Percentiles rank a stretch among this genome's conserved stretches.
Evolutionary conservation across 441 rosid genomes (phyloP).

Genomic region (Pelargonium fulgidum): DNA sequence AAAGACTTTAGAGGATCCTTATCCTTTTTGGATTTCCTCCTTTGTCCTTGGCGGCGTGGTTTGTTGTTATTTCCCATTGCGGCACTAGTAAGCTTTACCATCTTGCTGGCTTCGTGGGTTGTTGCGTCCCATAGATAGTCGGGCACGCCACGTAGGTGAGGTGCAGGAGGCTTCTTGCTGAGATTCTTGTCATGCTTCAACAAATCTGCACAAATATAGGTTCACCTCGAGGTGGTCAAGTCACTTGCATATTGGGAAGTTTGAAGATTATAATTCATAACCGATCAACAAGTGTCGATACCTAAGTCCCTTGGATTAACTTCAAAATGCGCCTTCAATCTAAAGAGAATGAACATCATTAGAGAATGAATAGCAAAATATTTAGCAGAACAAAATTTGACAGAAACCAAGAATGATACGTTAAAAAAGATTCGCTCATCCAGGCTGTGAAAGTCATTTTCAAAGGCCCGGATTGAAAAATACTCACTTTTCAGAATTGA

Average conservation of each 20-base stretch:
- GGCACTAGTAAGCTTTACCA: conserved; percentile 72
- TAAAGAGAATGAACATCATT: conserved; percentile 18
- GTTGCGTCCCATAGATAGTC: conserved; percentile 66
- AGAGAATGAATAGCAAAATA: not conserved
- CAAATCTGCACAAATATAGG: conserved; percentile 41
- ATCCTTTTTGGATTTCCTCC: conserved; percentile 45
- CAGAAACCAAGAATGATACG: not conserved
- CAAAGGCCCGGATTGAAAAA: not conserved
- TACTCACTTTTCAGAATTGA: conserved; percentile 87
- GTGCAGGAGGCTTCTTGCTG: conserved; percentile 61
- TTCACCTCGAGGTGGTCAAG: not conserved
- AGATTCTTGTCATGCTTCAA: conserved; percentile 75
- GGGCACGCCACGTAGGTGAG: conserved; percentile 68
- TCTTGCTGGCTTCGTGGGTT: conserved; percentile 81
- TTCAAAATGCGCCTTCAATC: conserved; percentile 88
- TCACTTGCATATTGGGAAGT: not conserved
- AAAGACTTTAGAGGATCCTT: conserved; percentile 68
- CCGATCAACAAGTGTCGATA: conserved; percentile 17
- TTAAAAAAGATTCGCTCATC: too few species aligned
- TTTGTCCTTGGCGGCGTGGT: conserved; percentile 34
- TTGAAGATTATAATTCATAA: not conserved
- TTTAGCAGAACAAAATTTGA: not conserved
- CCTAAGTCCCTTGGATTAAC: conserved; percentile 80
- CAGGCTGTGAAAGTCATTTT: too few species aligned
- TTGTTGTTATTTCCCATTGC: conserved; percentile 63